A percentile compares a stretch with the other conserved stretches of the same genome.
phyloP scores from a whole-genome alignment of 768 basidiomycete species.

The Trametes villosa region DNA sequence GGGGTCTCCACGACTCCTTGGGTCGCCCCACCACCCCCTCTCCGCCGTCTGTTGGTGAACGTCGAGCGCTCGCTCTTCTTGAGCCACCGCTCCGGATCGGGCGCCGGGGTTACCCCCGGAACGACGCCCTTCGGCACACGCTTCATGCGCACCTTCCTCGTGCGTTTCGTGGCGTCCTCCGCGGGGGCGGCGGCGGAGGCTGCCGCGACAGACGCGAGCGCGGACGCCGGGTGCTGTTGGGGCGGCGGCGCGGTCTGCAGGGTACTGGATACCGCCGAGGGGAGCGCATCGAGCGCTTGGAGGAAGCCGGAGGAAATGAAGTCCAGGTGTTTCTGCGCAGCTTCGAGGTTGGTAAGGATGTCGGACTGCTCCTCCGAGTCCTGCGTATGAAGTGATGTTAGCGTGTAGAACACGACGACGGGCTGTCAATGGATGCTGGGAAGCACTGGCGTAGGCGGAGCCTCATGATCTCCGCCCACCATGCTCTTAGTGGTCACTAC shows the following conservation, averaged over 20 bases:
- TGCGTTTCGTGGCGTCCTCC: conserved; percentile 31
- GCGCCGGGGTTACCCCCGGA: conserved; percentile 78
- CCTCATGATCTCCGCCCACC: neutral
- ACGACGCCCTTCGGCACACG: conserved; percentile 78
- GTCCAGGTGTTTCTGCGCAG: conserved; percentile 80
- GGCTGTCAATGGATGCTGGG: neutral
- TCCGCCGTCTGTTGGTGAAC: conserved; percentile 57
- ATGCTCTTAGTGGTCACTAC: neutral
- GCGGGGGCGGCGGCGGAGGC: conserved; percentile 19
- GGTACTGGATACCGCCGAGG: conserved; percentile 50
- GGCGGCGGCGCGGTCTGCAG: conserved; percentile 71
- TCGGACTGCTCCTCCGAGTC: conserved; percentile 88
- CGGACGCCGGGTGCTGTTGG: conserved; percentile 40
- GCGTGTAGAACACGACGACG: neutral
- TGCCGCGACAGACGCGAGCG: conserved; percentile 22
- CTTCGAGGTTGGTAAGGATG: conserved; percentile 82
- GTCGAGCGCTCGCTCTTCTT: conserved; percentile 83
- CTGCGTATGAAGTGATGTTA: conserved; percentile 44
- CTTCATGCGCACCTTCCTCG: conserved; percentile 58
- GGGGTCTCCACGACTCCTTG: conserved; percentile 59
- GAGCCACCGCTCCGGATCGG: conserved; percentile 87
- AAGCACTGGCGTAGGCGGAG: neutral
- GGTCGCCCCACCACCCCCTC: conserved; percentile 56
- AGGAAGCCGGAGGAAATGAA: conserved; percentile 78
- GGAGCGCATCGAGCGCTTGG: conserved; percentile 63